Conservation (phyloP, 2,329 filamentous ascomycete genomes). For the Kalaharituber pfeilii region DNA sequence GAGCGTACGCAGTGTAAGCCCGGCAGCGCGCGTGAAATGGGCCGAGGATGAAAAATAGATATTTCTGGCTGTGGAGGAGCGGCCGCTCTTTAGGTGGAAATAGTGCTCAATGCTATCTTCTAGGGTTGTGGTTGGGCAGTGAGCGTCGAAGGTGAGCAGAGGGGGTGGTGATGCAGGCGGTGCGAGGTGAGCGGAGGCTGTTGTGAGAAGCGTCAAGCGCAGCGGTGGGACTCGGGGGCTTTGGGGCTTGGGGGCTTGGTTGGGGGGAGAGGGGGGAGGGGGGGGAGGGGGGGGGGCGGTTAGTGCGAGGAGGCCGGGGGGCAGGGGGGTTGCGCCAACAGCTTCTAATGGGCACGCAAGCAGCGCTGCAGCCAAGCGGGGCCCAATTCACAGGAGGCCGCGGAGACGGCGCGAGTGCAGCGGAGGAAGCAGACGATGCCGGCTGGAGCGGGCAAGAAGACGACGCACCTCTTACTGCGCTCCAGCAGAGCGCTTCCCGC, state of each 20-base stretch:
- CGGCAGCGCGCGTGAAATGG: background rate
- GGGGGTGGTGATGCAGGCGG: background rate
- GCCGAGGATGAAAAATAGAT: background rate
- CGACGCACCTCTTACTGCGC: too few relatives aligned
- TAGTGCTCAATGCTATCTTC: background rate
- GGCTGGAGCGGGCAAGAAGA: too few relatives aligned
- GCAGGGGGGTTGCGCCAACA: too few relatives aligned
- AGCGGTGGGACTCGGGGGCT: background rate
- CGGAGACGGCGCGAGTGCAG: too few relatives aligned
- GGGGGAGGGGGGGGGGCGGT: too few relatives aligned
- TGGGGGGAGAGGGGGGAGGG: background rate
- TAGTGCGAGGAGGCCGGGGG: too few relatives aligned
- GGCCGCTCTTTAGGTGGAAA: background rate
- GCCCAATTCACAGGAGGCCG: too few relatives aligned
- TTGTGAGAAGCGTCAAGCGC: background rate
- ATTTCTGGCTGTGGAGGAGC: background rate
- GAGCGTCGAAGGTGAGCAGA: background rate
- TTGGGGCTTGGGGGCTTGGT: too few relatives aligned
- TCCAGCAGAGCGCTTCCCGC: too few relatives aligned
- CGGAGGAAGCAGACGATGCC: too few relatives aligned
- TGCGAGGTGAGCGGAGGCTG: background rate
- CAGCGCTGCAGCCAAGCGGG: too few relatives aligned
- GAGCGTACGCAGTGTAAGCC: background rate
- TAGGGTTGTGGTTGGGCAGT: background rate
- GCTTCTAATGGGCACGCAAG: too few relatives aligned